These are phyloP conservation scores for Boletus pseudo-olivaceus DNA, from an alignment of 768 basidiomycete species.

Conservation along the genomic window DNA sequence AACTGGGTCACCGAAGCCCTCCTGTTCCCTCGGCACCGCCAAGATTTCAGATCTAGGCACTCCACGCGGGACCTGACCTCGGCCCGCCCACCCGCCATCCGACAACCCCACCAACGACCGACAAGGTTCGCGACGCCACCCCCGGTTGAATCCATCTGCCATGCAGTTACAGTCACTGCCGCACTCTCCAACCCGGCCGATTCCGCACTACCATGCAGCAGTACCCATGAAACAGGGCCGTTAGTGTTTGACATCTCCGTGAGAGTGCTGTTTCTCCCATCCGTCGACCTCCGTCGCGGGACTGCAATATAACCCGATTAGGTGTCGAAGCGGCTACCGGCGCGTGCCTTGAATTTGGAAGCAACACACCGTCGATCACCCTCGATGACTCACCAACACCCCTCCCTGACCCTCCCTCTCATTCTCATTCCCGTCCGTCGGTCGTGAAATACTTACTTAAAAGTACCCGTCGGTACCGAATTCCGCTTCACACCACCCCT, in stretches of 20 bases:
- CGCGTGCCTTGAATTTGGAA: slow-evolving; percentile 27
- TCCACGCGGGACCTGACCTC: slow-evolving; percentile 17
- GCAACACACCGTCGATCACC: slow-evolving; percentile 29
- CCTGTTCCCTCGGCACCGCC: slow-evolving; percentile 42
- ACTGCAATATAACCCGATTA: slow-evolving; percentile 19
- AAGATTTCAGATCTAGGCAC: slow-evolving; percentile 40
- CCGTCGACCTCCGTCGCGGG: background rate
- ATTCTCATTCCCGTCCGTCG: slow-evolving; percentile 14
- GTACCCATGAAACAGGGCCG: slow-evolving; percentile 13
- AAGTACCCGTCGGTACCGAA: slow-evolving; percentile 8
- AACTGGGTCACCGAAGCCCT: slow-evolving; percentile 25
- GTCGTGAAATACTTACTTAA: background rate
- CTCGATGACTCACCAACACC: slow-evolving; percentile 18
- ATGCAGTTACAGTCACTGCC: background rate
- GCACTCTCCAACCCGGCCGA: slow-evolving; percentile 7
- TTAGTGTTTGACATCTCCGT: background rate
- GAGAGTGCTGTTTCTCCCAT: background rate
- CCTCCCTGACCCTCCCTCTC: background rate
- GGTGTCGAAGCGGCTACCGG: slow-evolving; percentile 16
- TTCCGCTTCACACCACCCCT: background rate
- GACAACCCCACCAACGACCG: slow-evolving; percentile 14
- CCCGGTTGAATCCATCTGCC: slow-evolving; percentile 17
- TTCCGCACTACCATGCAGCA: background rate
- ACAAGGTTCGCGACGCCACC: slow-evolving; percentile 17
- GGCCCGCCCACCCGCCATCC: slow-evolving; percentile 20